phyloP scores from a whole-genome alignment of 495 filamentous ascomycete genomes.

The Hamigera avellanea region DNA sequence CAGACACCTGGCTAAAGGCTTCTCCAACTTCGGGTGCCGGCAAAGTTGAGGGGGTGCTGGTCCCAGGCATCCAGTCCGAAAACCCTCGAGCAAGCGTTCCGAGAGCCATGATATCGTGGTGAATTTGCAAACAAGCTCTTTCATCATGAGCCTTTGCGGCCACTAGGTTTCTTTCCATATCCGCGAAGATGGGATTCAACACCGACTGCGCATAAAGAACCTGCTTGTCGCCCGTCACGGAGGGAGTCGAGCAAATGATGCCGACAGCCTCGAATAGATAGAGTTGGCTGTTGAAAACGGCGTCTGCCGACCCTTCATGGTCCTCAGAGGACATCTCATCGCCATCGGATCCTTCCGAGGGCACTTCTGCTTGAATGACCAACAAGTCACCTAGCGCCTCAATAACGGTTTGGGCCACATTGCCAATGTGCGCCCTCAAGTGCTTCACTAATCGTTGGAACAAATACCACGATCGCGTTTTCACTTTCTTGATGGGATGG shows the following conservation, averaged over 20 bases:
- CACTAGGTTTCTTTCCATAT: slow-evolving; percentile 67
- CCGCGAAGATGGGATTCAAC: slow-evolving; percentile 71
- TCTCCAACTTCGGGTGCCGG: slow-evolving; percentile 60
- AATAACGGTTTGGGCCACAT: slow-evolving; percentile 80
- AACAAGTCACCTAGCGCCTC: slow-evolving; percentile 81
- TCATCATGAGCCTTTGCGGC: slow-evolving; percentile 69
- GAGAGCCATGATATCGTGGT: slow-evolving; percentile 92
- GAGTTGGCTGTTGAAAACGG: slow-evolving; percentile 79
- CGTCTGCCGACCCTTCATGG: slow-evolving; percentile 75
- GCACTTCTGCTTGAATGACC: slow-evolving; percentile 78
- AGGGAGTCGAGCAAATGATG: slow-evolving; percentile 67
- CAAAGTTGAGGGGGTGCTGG: slow-evolving; percentile 34
- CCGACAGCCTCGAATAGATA: slow-evolving; percentile 93
- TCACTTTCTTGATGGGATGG: slow-evolving; percentile 71
- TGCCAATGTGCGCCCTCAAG: slow-evolving; percentile 67
- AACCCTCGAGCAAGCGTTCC: slow-evolving; percentile 85
- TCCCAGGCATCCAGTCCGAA: slow-evolving; percentile 69
- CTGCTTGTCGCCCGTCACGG: slow-evolving; percentile 70
- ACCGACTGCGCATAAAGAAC: slow-evolving; percentile 74
- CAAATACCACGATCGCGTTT: slow-evolving; percentile 89
- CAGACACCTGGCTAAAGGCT: slow-evolving; percentile 72
- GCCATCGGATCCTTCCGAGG: slow-evolving; percentile 58
- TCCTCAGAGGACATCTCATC: slow-evolving; percentile 93
- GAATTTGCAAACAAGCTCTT: slow-evolving; percentile 73
- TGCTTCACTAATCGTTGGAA: slow-evolving; percentile 91